These are phyloP conservation scores for Aspergillus ochraceus DNA, from an alignment of 2,329 filamentous ascomycete species.

Conservation along the genomic window DNA sequence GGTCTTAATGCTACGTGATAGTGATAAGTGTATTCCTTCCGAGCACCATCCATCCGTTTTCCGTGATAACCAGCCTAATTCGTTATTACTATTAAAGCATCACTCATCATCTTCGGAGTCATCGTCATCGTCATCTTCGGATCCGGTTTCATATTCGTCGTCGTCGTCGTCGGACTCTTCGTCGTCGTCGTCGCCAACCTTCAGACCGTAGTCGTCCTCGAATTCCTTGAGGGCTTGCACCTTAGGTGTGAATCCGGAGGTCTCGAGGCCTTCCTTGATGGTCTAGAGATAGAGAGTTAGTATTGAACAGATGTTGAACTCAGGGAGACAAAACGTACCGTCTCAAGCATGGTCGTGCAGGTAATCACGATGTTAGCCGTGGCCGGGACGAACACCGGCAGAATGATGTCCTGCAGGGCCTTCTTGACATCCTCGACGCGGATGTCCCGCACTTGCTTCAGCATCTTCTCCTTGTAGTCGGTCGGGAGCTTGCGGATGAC, in stretches of 20 bases:
- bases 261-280: conserved; percentile 71
- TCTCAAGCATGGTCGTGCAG: conserved; percentile 79
- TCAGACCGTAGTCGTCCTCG: conserved; percentile 85
- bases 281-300: conserved; percentile 51
- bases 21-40: neutral
- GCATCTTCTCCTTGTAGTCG: conserved; percentile 74
- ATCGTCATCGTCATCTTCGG: conserved; percentile 53
- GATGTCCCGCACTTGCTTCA: conserved; percentile 75
- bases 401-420: conserved; percentile 71
- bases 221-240: conserved; percentile 75
- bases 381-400: conserved; percentile 77
- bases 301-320: conserved; percentile 7
- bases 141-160: conserved; percentile 45
- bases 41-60: neutral
- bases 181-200: conserved; percentile 61
- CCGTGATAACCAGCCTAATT: neutral
- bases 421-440: conserved; percentile 72
- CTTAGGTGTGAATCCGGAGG: conserved; percentile 75
- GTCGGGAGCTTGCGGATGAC: conserved; percentile 74
- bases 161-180: conserved; percentile 56
- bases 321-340: conserved; percentile 60
- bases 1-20: neutral
- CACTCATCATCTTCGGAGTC: conserved; percentile 30
- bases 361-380: conserved; percentile 85
- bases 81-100: conserved; percentile 10